phyloP scores from a whole-genome alignment of 2,329 filamentous ascomycete species.

The Aspergillus hiratsukae region DNA sequence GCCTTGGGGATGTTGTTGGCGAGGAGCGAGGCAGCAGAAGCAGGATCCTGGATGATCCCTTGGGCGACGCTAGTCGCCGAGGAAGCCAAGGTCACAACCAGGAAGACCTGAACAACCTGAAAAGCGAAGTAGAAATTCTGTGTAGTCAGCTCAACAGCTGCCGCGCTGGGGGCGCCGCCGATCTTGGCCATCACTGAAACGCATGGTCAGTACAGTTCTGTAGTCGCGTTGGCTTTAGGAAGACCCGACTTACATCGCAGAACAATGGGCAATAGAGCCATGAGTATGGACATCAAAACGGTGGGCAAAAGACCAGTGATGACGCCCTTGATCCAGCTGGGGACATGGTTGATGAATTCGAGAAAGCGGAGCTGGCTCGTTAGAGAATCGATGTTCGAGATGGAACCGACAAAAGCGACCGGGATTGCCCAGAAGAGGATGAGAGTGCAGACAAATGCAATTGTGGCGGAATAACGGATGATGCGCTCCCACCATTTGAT shows the following conservation, averaged over 20 bases:
- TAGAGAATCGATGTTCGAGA: slow-evolving; percentile 78
- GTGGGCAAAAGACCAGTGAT: slow-evolving; percentile 80
- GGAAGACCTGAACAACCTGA: slow-evolving; percentile 79
- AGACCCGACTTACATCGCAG: slow-evolving; percentile 59
- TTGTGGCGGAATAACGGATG: slow-evolving; percentile 63
- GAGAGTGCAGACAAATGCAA: slow-evolving; percentile 68
- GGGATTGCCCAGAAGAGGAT: slow-evolving; percentile 84
- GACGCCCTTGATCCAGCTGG: slow-evolving; percentile 68
- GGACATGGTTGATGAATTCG: slow-evolving; percentile 67
- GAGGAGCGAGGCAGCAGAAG: slow-evolving; percentile 59
- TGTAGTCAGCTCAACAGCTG: slow-evolving; percentile 79
- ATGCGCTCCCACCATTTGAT: slow-evolving; percentile 85
- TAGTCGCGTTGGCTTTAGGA: not conserved
- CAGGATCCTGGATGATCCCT: slow-evolving; percentile 60
- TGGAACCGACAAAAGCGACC: slow-evolving; percentile 73
- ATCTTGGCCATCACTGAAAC: slow-evolving; percentile 66
- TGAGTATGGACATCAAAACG: slow-evolving; percentile 72
- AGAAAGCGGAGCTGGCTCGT: slow-evolving; percentile 62
- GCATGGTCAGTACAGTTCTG: not conserved
- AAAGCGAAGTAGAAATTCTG: slow-evolving; percentile 80
- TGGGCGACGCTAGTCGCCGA: slow-evolving; percentile 68
- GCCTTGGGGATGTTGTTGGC: slow-evolving; percentile 72
- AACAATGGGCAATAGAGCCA: slow-evolving; percentile 78
- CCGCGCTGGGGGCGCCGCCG: slow-evolving; percentile 72
- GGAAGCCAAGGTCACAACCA: slow-evolving; percentile 78